A percentile compares a stretch with the other conserved stretches of the same genome.
These are phyloP conservation scores for Strobilomyces echinocephalus DNA, from an alignment of 768 basidiomycete species.

Conservation along the genomic window DNA sequence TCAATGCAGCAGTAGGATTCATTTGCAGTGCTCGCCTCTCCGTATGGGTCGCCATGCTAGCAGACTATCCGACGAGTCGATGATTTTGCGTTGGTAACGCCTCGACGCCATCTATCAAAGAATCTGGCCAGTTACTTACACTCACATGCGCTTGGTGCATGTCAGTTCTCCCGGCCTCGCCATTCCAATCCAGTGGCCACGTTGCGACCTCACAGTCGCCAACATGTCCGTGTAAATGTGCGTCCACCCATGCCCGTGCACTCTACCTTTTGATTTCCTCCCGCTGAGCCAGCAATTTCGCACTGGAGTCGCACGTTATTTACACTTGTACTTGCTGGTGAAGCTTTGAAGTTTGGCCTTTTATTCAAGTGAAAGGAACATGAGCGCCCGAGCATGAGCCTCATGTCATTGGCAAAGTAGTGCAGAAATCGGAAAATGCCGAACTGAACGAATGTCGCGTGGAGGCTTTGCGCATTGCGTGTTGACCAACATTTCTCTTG, in stretches of 20 bases:
- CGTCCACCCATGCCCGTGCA: too few species aligned
- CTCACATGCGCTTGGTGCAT: neutral
- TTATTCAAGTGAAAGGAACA: too few species aligned
- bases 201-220: neutral
- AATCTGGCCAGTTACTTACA: neutral
- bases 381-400: too few species aligned
- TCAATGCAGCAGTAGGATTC: too few species aligned
- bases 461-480: constrained; percentile 1
- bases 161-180: neutral
- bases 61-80: neutral
- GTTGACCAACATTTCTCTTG: constrained; percentile 1
- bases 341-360: too few species aligned
- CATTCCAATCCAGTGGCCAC: neutral
- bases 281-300: too few species aligned
- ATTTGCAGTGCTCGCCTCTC: neutral
- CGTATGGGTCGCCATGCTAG: too few species aligned
- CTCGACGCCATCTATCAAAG: neutral
- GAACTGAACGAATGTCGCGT: constrained; percentile 14
- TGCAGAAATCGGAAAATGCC: constrained; percentile 20
- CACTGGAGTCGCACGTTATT: too few species aligned
- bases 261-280: too few species aligned
- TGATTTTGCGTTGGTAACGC: neutral
- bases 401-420: neutral
- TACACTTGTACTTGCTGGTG: too few species aligned
- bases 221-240: too few species aligned